Percentiles rank a stretch among this genome's conserved stretches.
These are phyloP conservation scores for Neospora caninum DNA, from an alignment of 169 alveolate species.

Conservation along the genomic window DNA sequence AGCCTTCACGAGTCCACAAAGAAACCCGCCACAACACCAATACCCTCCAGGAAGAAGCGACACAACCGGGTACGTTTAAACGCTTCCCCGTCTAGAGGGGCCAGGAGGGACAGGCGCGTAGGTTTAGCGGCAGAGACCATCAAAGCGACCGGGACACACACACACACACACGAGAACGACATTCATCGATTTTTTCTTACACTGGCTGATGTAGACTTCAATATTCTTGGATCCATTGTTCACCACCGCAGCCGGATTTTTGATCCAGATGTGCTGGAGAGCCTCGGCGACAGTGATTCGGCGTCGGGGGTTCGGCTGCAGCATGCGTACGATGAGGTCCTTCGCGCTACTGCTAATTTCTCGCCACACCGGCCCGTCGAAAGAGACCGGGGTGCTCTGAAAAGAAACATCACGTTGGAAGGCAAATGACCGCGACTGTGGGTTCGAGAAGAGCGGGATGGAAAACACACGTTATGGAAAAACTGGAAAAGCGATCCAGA, in stretches of 20 bases:
- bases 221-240: slow-evolving; percentile 73
- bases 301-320: slow-evolving; percentile 77
- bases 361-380: slow-evolving; percentile 85
- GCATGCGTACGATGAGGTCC: slow-evolving; percentile 76
- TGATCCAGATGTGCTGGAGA: slow-evolving; percentile 87
- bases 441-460: not conserved
- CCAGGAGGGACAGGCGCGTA: too few species aligned
- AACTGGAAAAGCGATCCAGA: too few species aligned
- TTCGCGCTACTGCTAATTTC: slow-evolving; percentile 82
- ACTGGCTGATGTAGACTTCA: slow-evolving; percentile 21
- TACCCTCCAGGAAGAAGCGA: too few species aligned
- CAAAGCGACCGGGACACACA: too few species aligned
- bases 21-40: too few species aligned
- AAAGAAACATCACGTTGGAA: not conserved
- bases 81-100: too few species aligned
- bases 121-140: too few species aligned
- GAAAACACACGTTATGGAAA: too few species aligned
- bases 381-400: slow-evolving; percentile 51
- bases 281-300: slow-evolving; percentile 86
- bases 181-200: not conserved
- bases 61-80: too few species aligned
- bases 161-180: too few species aligned
- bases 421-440: not conserved
- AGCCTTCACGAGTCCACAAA: too few species aligned
- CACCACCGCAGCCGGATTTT: slow-evolving; percentile 86